Evolutionary conservation across 139 green algal genomes (phyloP).

Genomic region (Chlorella sorokiniana): DNA sequence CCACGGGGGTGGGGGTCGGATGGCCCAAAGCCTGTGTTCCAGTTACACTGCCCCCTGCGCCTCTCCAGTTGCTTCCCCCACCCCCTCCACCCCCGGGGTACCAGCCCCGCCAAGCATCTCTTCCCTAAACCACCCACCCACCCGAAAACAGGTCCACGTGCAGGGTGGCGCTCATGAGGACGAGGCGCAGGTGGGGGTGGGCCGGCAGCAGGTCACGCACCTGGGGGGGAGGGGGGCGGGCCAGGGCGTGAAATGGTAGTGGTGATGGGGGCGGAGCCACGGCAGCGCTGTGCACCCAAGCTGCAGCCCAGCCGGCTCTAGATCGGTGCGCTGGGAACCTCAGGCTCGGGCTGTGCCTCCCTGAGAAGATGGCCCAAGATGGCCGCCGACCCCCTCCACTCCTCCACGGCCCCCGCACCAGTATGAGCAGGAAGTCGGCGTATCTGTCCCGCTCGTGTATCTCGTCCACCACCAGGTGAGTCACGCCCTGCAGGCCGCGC

Average conservation of each 20-base stretch:
- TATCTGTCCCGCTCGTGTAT: constrained; percentile 76
- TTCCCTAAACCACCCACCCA: neutral
- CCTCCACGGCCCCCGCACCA: constrained; percentile 1
- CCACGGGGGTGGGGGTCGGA: no score
- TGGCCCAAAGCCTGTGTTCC: no score
- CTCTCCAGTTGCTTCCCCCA: no score
- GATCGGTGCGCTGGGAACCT: no score
- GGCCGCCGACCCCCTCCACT: neutral
- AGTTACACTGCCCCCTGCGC: no score
- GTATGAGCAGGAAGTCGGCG: constrained; percentile 81
- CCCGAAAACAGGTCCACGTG: constrained; percentile 61
- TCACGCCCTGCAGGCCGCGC: constrained; percentile 38
- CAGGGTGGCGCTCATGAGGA: constrained; percentile 93
- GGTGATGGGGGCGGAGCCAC: neutral
- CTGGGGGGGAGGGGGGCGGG: neutral
- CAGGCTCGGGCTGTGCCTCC: no score
- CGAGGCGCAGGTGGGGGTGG: constrained; percentile 70
- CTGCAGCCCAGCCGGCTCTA: no score
- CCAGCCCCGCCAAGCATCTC: neutral
- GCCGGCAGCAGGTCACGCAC: constrained; percentile 60
- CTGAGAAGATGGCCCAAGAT: no score
- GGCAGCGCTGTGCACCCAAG: no score
- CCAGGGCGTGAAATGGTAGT: neutral
- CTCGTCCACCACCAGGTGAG: constrained; percentile 69
- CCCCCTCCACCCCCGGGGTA: neutral